These are phyloP conservation scores for Karstenula rhodostoma DNA, from an alignment of 2,329 filamentous ascomycete species.

Conservation along the genomic window DNA sequence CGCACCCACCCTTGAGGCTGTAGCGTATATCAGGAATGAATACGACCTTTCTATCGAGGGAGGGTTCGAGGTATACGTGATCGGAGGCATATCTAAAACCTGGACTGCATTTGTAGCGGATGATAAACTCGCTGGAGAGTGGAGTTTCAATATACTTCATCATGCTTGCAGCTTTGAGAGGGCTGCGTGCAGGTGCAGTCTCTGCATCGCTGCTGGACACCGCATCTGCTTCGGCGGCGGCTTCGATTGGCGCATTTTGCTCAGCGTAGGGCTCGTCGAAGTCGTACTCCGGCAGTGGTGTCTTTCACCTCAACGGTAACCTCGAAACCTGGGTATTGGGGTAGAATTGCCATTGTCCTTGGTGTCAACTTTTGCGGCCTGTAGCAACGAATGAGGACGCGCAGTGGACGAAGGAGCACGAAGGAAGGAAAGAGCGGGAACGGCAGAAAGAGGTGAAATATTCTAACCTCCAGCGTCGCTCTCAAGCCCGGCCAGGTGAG, in stretches of 20 bases:
- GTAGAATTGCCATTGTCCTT: constrained; percentile 1
- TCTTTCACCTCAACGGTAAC: constrained; percentile 3
- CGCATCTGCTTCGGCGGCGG: too few relatives aligned
- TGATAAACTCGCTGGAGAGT: constrained; percentile 27
- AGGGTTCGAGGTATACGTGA: neutral
- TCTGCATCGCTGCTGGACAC: neutral
- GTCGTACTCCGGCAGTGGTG: neutral
- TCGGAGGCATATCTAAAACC: neutral
- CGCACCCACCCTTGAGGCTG: neutral
- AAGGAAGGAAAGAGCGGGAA: neutral
- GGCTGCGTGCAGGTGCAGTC: neutral
- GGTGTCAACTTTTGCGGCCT: neutral
- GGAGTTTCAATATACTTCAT: constrained; percentile 37
- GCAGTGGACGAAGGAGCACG: neutral
- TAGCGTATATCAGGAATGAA: neutral
- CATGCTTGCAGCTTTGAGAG: constrained; percentile 1
- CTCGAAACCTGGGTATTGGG: neutral
- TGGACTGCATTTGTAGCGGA: constrained; percentile 13
- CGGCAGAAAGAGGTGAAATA: neutral
- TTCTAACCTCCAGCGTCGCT: neutral
- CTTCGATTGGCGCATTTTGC: neutral
- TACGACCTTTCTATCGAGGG: constrained; percentile 1
- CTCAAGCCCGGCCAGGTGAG: neutral
- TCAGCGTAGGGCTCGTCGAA: neutral
- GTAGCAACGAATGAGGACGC: too few relatives aligned